Evolutionary conservation across 2,329 filamentous ascomycete genomes (phyloP).

Genomic region (Pseudogymnoascus sp.): DNA sequence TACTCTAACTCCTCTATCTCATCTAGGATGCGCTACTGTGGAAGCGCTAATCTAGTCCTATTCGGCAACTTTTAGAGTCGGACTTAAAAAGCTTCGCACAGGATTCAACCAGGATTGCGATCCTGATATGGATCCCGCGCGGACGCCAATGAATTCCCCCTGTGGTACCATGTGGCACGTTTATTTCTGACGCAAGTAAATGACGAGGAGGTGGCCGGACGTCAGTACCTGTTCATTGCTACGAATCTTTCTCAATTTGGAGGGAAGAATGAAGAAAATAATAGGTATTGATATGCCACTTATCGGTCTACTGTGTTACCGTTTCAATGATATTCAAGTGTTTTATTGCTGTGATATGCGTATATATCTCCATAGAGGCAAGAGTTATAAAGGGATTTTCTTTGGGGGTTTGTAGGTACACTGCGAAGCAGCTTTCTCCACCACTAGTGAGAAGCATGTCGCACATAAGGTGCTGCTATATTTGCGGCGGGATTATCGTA

Average conservation of each 20-base stretch:
- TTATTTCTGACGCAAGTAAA: no score
- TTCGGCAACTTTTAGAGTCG: not conserved
- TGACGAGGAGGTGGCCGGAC: no score
- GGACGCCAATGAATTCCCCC: no score
- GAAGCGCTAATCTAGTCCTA: not conserved
- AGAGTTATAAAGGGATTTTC: not conserved
- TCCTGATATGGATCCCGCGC: no score
- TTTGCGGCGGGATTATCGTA: not conserved
- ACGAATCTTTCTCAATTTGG: no score
- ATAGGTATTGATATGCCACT: no score
- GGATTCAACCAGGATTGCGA: no score
- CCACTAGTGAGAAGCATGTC: not conserved
- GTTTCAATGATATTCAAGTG: no score
- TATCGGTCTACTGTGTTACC: no score
- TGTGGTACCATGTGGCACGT: no score
- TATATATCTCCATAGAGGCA: not conserved
- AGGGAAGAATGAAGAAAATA: no score
- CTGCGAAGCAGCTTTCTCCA: not conserved
- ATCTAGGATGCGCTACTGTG: not conserved
- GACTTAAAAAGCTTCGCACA: not conserved
- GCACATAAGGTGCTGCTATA: not conserved
- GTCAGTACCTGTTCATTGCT: no score
- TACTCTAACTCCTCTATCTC: not conserved
- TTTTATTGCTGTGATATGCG: not conserved
- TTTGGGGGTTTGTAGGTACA: not conserved